A percentile compares a stretch with the other conserved stretches of the same genome.
phyloP scores from a whole-genome alignment of 129 eudicot genomes.

The Pittosporum tobira region DNA sequence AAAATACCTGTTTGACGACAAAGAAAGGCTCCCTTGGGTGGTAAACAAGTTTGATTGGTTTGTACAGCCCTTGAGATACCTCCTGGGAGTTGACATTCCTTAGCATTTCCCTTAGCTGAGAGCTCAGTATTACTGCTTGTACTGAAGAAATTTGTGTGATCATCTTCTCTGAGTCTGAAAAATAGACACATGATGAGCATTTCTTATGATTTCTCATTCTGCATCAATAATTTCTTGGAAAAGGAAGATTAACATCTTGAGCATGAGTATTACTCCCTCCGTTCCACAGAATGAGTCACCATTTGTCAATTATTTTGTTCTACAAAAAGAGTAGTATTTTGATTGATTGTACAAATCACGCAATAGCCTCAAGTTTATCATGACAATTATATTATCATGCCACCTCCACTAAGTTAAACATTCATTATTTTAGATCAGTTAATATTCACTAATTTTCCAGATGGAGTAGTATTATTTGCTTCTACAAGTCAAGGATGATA shows the following conservation, averaged over 20 bases:
- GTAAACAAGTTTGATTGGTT: conserved; percentile 74
- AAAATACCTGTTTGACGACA: conserved; percentile 69
- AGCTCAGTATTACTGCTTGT: conserved; percentile 70
- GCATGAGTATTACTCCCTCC: no score
- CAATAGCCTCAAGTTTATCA: no score
- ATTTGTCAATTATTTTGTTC: no score
- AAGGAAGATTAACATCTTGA: background rate
- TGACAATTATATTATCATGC: no score
- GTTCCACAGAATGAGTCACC: no score
- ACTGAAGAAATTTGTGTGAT: conserved; percentile 62
- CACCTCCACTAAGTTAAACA: no score
- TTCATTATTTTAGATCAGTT: no score
- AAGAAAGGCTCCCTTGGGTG: conserved; percentile 89
- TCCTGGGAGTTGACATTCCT: conserved; percentile 41
- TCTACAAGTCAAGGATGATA: background rate
- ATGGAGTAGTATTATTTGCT: background rate
- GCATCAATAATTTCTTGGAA: background rate
- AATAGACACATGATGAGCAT: conserved; percentile 2
- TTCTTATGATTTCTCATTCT: background rate
- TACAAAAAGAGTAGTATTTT: no score
- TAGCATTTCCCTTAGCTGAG: conserved; percentile 72
- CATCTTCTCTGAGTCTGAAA: conserved; percentile 58
- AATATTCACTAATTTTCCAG: no score
- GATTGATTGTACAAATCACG: no score
- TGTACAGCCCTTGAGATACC: conserved; percentile 41